phyloP scores from a whole-genome alignment of 371 early-diverging fungal genomes.

The Zychaea mexicana region DNA sequence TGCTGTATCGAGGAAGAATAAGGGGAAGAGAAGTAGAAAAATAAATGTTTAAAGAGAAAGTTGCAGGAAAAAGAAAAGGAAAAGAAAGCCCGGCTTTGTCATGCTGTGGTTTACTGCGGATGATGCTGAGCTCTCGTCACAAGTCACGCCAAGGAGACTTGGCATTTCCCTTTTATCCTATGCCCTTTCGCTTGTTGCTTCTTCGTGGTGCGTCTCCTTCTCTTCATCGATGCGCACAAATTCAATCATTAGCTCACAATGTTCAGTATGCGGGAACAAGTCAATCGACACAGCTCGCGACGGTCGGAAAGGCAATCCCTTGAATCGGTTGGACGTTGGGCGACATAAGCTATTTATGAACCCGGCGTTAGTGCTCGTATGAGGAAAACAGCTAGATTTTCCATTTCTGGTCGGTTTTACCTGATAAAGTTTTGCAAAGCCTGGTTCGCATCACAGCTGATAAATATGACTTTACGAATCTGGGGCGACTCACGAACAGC shows the following conservation, averaged over 20 bases:
- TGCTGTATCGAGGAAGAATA: background rate
- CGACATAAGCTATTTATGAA: constrained; percentile 50
- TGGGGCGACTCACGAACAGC: constrained; percentile 60
- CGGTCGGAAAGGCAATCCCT: constrained; percentile 65
- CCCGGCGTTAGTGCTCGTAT: too few species aligned
- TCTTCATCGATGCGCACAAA: constrained; percentile 38
- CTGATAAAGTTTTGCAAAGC: constrained; percentile 71
- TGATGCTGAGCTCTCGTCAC: background rate
- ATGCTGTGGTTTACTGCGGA: background rate
- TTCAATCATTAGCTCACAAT: constrained; percentile 75
- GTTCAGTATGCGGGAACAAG: constrained; percentile 80
- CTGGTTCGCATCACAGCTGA: constrained; percentile 73
- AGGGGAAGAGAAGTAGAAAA: background rate
- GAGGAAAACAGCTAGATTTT: too few species aligned
- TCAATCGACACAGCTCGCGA: constrained; percentile 70
- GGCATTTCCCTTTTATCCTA: too few species aligned
- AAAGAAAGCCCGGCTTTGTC: background rate
- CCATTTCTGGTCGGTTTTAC: constrained; percentile 37
- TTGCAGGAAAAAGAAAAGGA: constrained; percentile 23
- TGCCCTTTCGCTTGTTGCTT: too few species aligned
- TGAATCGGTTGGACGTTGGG: constrained; percentile 63
- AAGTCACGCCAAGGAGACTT: constrained; percentile 1
- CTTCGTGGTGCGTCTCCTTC: too few species aligned
- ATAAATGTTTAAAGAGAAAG: background rate
- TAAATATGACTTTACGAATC: constrained; percentile 70